Evolutionary conservation across 148 eudicot genomes (phyloP), one percentile per base, ranked within the genome.

Genomic region (Oxyria digyna): DNA sequence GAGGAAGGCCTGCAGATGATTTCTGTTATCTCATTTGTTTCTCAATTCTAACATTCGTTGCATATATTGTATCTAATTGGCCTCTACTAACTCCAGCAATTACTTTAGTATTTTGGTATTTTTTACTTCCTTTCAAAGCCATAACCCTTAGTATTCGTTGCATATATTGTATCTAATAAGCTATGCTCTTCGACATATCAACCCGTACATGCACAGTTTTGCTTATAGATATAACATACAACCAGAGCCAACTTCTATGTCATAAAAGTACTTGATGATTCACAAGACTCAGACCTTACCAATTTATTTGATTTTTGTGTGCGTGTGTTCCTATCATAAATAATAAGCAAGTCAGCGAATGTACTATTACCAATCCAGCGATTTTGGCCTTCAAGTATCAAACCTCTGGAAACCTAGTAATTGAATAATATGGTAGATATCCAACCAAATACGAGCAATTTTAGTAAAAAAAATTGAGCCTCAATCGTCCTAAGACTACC

Each of bases 291-390:
- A 32, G 29, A 29, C 67, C 88, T 78, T 71, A 92, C 97, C 87
- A 94, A 75, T 92, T 89, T 78, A 92, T 85, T 78, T 92, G 91
- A 74, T n/a, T n/a, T n/a, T n/a, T 89, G 85, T 32, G 91, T 82
- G n/a, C 75, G 4, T 32, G 85, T 73, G 75, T 89, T 87, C 81
- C 93, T 85, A 17, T 94, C 94, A 74, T 89, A 92, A 46, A 92
- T 83, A 74, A 92, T 81, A 59, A 92, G 80, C 63, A 92, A 57
- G 75, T 92, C 98, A 23, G 98, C 98, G 78, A 92, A 87, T n/a
- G 98, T 92, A 80, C 96, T 83, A 71, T 92, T 92, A 45, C 98
- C 98, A 67, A 92, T 92, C 98, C 98, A 92, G 3, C 98, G 98
- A 70, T 92, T 92, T 78, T 92, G 96, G 73, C 98, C 98, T 71